A percentile compares a stretch with the other conserved stretches of the same genome.
Evolutionary conservation across 2,329 filamentous ascomycete genomes (phyloP).

Genomic region (Blumeria graminis): DNA sequence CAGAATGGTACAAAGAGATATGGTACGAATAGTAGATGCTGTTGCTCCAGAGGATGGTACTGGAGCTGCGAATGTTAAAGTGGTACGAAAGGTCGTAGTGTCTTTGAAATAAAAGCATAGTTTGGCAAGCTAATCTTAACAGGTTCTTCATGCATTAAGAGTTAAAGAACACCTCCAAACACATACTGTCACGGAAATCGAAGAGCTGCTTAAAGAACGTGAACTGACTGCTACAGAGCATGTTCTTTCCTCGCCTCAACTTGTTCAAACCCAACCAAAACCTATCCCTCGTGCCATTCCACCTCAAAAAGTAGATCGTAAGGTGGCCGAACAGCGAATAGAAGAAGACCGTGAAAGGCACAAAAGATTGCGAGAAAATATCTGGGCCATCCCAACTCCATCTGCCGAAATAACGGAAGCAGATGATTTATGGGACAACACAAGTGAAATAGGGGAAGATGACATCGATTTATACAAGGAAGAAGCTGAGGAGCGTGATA

Average conservation of each 20-base stretch:
- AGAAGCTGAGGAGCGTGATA: constrained; percentile 25
- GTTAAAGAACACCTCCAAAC: constrained; percentile 47
- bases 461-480: constrained; percentile 57
- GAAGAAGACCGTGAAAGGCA: constrained; percentile 92
- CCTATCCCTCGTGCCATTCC: background rate
- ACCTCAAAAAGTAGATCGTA: constrained; percentile 41
- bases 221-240: constrained; percentile 10
- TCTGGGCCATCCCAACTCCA: constrained; percentile 61
- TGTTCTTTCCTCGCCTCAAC: constrained; percentile 5
- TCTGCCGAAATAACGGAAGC: constrained; percentile 28
- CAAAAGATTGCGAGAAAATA: constrained; percentile 72
- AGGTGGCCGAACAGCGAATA: constrained; percentile 83
- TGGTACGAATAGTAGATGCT: constrained; percentile 71
- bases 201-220: constrained; percentile 59
- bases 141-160: constrained; percentile 42
- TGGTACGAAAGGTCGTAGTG: constrained; percentile 37
- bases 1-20: constrained; percentile 85
- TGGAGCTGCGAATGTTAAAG: constrained; percentile 81
- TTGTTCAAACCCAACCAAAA: constrained; percentile 6
- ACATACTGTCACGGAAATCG: constrained; percentile 55
- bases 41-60: constrained; percentile 72
- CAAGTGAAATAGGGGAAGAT: constrained; percentile 68
- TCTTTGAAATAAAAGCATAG: background rate
- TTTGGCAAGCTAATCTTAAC: background rate
- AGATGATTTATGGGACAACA: constrained; percentile 64